These are phyloP conservation scores for Mycena galericulata DNA, from an alignment of 768 basidiomycete genomes.

Conservation along the genomic window DNA sequence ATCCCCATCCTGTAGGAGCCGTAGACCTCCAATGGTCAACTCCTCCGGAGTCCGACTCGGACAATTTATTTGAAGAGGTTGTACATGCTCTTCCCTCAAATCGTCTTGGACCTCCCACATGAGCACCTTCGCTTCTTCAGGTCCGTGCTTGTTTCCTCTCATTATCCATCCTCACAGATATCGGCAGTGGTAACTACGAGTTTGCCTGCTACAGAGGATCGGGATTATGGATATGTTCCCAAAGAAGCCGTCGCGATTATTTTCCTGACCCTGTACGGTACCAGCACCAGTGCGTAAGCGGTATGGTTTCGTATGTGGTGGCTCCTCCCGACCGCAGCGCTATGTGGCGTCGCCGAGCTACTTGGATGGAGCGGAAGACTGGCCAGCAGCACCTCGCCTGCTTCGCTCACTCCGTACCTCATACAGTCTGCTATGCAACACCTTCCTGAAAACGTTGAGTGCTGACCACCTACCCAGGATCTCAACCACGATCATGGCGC, in stretches of 20 bases:
- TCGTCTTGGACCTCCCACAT: too few species aligned
- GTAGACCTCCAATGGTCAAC: too few species aligned
- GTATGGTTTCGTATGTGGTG: conserved; percentile 45
- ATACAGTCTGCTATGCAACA: conserved; percentile 53
- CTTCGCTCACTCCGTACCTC: conserved; percentile 43
- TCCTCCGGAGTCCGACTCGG: too few species aligned
- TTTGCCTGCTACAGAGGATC: too few species aligned
- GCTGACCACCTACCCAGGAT: conserved; percentile 49
- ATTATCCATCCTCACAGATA: too few species aligned
- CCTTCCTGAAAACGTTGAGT: neutral
- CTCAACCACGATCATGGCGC: conserved; percentile 60
- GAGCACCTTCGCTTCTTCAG: too few species aligned
- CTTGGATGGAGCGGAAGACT: conserved; percentile 63
- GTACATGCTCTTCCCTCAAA: too few species aligned
- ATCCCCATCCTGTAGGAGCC: too few species aligned
- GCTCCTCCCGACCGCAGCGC: conserved; percentile 59
- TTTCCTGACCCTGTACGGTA: conserved; percentile 44
- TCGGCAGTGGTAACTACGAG: too few species aligned
- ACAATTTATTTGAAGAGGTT: too few species aligned
- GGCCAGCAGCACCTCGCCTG: conserved; percentile 57
- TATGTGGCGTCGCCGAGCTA: conserved; percentile 62
- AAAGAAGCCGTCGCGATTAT: neutral
- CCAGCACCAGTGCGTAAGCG: conserved; percentile 51
- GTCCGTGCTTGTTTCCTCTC: too few species aligned
- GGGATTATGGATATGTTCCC: neutral